Base-by-base conservation (phyloP, 768 basidiomycete genomes). In the Psilocybe subaeruginosa region DNA sequence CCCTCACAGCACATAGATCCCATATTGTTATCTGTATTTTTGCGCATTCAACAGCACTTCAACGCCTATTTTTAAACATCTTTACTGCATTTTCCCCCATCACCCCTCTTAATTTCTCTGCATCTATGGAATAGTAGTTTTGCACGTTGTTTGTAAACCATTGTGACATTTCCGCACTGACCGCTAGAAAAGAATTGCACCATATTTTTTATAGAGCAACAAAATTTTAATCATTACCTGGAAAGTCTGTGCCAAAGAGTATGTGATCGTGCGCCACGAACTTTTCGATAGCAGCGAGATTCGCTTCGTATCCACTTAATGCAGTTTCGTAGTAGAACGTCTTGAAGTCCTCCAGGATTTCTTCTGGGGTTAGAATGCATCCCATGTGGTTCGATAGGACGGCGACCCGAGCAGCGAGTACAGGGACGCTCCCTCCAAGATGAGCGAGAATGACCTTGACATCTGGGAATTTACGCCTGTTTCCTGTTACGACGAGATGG, bases 311-410 rank as follows among this genome's bases (percentile, higher is more conserved):
- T 2, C 86, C 81, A 67, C 83, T 84, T 64, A 93, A 73, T 17
- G 91, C 91, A 1, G 85, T 88, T 61, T 93, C 91, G 67, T 82
- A 91, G 73, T 89, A 92, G 67, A 91, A 93, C 33, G 76, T 82
- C 68, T 76, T 79, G 73, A 92, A 92, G 69, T 91, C 90, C 6
- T 81, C 74, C 3, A 92, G 62, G 41, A 92, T 89, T 62, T 91
- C 86, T 3, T 86, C 85, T 2, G 83, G 83, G 4, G 78, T 75
- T n/a, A 91, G 79, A 1, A 72, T 54, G 58, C 88, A 89, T 14
- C 90, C 90, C 89, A 92, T 91, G 66, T 91, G 79, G 46, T 76
- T 74, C 14, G 90, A 84, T 47, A 92, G 78, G 35, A 83, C 82
- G 0, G 90, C 90, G 35, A 90, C 87, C 27, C 91, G 87, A 7